A percentile compares a stretch with the other conserved stretches of the same genome.
Evolutionary conservation across 1,139 yeast genomes (phyloP).

Genomic region (Meyerozyma sp.): DNA sequence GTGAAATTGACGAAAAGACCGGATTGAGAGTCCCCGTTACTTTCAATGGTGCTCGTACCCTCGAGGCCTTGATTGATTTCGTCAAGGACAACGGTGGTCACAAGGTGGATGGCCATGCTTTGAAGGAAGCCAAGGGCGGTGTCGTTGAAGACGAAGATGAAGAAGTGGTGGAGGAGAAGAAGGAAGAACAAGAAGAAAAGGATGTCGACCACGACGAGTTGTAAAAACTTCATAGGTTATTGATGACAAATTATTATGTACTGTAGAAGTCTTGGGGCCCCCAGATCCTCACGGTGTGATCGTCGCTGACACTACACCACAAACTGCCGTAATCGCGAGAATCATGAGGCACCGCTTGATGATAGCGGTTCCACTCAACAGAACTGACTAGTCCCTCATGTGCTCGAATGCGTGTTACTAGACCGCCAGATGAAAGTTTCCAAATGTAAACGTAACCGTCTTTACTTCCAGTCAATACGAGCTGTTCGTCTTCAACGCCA

Average conservation of each 20-base stretch:
- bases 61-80: slow-evolving; percentile 67
- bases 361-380: slow-evolving; percentile 66
- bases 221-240: slow-evolving; percentile 10
- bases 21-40: slow-evolving; percentile 59
- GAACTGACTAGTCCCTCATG: slow-evolving; percentile 68
- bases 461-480: slow-evolving; percentile 77
- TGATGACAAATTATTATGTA: background rate
- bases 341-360: slow-evolving; percentile 13
- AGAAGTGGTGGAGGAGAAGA: slow-evolving; percentile 22
- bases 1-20: slow-evolving; percentile 56
- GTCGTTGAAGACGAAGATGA: slow-evolving; percentile 23
- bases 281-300: slow-evolving; percentile 64
- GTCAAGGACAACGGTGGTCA: slow-evolving; percentile 60
- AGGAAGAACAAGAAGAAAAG: slow-evolving; percentile 8
- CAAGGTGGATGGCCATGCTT: slow-evolving; percentile 47
- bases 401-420: slow-evolving; percentile 54
- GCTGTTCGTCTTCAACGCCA: slow-evolving; percentile 41
- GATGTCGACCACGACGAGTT: slow-evolving; percentile 31
- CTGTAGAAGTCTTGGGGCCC: slow-evolving; percentile 27
- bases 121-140: slow-evolving; percentile 19
- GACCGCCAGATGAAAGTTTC: slow-evolving; percentile 71
- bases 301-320: slow-evolving; percentile 88
- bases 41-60: slow-evolving; percentile 68
- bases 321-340: slow-evolving; percentile 39
- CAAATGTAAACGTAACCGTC: slow-evolving; percentile 77